Percentiles rank a stretch among this genome's conserved stretches.
phyloP scores from a whole-genome alignment of 495 filamentous ascomycete genomes.

The Extremus antarcticus region DNA sequence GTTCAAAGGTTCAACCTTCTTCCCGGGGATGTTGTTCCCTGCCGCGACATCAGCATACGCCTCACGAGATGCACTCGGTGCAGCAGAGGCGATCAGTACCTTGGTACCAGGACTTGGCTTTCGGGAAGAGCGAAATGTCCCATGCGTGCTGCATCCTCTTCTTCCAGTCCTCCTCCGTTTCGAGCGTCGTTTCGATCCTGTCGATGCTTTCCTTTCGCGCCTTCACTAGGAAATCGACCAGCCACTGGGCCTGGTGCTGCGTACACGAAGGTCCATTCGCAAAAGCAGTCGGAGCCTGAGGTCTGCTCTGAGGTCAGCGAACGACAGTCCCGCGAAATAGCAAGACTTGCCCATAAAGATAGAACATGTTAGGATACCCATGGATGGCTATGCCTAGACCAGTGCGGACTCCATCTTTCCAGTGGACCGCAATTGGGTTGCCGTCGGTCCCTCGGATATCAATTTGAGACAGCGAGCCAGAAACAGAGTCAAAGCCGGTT shows the following conservation, averaged over 20 bases:
- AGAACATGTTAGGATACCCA: conserved; percentile 45
- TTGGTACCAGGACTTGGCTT: not conserved
- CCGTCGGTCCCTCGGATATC: conserved; percentile 34
- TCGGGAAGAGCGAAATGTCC: not conserved
- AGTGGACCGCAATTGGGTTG: conserved; percentile 35
- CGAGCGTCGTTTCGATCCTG: not conserved
- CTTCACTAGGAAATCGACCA: not conserved
- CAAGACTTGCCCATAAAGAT: not conserved
- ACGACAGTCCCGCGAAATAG: not conserved
- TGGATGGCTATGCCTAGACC: conserved; percentile 38
- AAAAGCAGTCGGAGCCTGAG: conserved; percentile 1
- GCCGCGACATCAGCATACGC: not conserved
- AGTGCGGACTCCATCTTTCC: conserved; percentile 37
- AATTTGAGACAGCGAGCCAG: conserved; percentile 38
- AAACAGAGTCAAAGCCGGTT: conserved; percentile 10
- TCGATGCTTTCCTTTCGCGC: not conserved
- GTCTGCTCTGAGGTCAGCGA: not conserved
- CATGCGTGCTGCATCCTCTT: not conserved
- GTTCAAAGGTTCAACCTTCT: not conserved
- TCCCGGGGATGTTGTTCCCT: not conserved
- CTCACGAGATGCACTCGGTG: no score
- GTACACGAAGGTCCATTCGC: not conserved
- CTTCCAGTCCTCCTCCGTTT: not conserved
- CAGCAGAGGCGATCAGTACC: no score
- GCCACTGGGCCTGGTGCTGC: not conserved